Conservation (phyloP, 1,139 yeast species). For the Yamadazyma triangularis region DNA sequence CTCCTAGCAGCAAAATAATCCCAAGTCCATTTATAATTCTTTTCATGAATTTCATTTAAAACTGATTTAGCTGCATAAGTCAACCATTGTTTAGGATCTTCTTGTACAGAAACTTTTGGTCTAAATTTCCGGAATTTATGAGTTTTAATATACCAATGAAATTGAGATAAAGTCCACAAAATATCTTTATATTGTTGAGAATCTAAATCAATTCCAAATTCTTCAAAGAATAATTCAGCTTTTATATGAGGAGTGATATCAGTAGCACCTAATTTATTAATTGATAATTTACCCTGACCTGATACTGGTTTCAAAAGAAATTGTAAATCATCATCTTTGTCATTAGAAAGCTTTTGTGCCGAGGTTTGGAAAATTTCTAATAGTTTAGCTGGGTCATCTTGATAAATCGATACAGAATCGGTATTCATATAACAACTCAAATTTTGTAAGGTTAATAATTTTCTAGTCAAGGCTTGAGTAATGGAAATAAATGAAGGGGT, state of each 20-base stretch:
- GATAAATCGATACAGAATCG: constrained; percentile 46
- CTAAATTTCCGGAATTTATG: constrained; percentile 67
- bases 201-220: constrained; percentile 80
- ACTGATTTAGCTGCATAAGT: constrained; percentile 73
- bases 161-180: constrained; percentile 75
- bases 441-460: constrained; percentile 70
- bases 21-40: constrained; percentile 86
- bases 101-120: constrained; percentile 56
- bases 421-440: constrained; percentile 87
- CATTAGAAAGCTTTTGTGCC: constrained; percentile 17
- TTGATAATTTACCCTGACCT: constrained; percentile 78
- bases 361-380: constrained; percentile 36
- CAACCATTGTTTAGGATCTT: constrained; percentile 81
- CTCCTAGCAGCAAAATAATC: constrained; percentile 67
- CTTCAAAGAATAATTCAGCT: constrained; percentile 77
- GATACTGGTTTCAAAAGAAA: constrained; percentile 83
- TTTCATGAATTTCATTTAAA: constrained; percentile 73
- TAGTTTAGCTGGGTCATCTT: constrained; percentile 40
- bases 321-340: constrained; percentile 38
- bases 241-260: constrained; percentile 67
- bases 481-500: constrained; percentile 78
- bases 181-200: constrained; percentile 81
- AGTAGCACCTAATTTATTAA: constrained; percentile 75
- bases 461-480: constrained; percentile 64
- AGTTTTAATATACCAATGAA: constrained; percentile 75